Percentiles rank a stretch among this genome's conserved stretches.
These are phyloP conservation scores for Sphaerulina populicola DNA, from an alignment of 2,329 filamentous ascomycete genomes.

Conservation along the genomic window DNA sequence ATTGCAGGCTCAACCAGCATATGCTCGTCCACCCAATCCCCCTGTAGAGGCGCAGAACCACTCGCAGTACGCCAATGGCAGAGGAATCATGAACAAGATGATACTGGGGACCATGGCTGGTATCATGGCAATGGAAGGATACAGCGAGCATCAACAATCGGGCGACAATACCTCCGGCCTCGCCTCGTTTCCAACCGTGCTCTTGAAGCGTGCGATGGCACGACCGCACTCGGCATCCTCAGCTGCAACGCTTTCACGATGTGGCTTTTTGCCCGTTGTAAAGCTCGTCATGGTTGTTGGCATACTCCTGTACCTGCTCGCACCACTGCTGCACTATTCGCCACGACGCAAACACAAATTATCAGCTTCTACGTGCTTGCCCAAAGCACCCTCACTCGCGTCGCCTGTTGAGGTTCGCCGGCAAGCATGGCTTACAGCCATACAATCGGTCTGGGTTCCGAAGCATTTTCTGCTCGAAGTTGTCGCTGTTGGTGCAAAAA, in stretches of 20 bases:
- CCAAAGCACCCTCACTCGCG: conserved; percentile 59
- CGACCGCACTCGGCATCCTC: conserved; percentile 16
- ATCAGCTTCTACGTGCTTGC: conserved; percentile 33
- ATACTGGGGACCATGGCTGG: conserved; percentile 90
- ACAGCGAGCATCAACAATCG: conserved; percentile 56
- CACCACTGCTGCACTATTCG: conserved; percentile 50
- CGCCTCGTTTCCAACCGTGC: conserved; percentile 36
- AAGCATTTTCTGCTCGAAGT: conserved; percentile 80
- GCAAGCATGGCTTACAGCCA: conserved; percentile 85
- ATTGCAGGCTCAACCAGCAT: conserved; percentile 28
- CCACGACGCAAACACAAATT: conserved; percentile 46
- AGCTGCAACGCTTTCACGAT: conserved; percentile 19
- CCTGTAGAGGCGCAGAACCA: conserved; percentile 32
- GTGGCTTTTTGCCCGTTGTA: conserved; percentile 38
- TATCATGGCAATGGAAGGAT: conserved; percentile 81
- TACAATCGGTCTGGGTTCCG: conserved; percentile 88
- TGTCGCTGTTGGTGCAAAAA: conserved; percentile 70
- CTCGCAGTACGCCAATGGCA: conserved; percentile 33
- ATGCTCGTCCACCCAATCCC: conserved; percentile 27
- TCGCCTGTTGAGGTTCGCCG: conserved; percentile 78
- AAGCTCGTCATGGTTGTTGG: conserved; percentile 46
- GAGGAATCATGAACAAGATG: conserved; percentile 57
- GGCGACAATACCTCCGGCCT: conserved; percentile 39
- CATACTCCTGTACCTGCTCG: conserved; percentile 49
- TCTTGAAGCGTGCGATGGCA: conserved; percentile 29